Evolutionary conservation across 176 grass and related monocot genomes (phyloP).

Genomic region (Cenchrus americanus): DNA sequence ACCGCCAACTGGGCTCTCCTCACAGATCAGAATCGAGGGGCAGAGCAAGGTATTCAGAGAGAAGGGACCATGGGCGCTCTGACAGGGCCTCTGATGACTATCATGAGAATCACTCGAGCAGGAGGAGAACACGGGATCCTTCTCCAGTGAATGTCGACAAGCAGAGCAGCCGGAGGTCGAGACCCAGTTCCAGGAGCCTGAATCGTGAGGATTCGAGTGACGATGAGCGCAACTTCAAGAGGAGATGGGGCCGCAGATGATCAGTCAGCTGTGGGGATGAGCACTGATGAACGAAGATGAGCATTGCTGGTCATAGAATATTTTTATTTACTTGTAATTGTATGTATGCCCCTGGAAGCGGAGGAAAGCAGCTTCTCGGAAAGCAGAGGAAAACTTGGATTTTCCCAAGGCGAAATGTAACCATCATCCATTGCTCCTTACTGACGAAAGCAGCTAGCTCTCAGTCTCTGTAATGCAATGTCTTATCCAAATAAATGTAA

Average conservation of each 20-base stretch:
- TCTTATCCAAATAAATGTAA: slow-evolving; percentile 2
- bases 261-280: slow-evolving; percentile 3
- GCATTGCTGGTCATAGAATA: not conserved
- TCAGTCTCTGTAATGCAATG: slow-evolving; percentile 6
- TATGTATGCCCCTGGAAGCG: slow-evolving; percentile 18
- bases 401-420: not conserved
- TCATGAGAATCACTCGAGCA: slow-evolving; percentile 27
- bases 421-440: not conserved
- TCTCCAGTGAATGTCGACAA: slow-evolving; percentile 27
- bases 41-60: slow-evolving; percentile 27
- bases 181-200: slow-evolving; percentile 38
- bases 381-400: not conserved
- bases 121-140: slow-evolving; percentile 24
- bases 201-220: slow-evolving; percentile 41
- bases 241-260: slow-evolving; percentile 41
- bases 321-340: not conserved
- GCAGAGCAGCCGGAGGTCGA: slow-evolving; percentile 22
- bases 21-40: slow-evolving; percentile 19
- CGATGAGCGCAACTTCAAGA: slow-evolving; percentile 61
- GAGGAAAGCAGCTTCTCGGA: not conserved
- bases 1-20: slow-evolving; percentile 8
- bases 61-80: slow-evolving; percentile 9
- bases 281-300: slow-evolving; percentile 36
- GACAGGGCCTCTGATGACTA: slow-evolving; percentile 13
- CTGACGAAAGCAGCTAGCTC: not conserved